A percentile compares a stretch with the other conserved stretches of the same genome.
Conservation (phyloP, 208 protist species). For the Leishmania gerbilli region DNA sequence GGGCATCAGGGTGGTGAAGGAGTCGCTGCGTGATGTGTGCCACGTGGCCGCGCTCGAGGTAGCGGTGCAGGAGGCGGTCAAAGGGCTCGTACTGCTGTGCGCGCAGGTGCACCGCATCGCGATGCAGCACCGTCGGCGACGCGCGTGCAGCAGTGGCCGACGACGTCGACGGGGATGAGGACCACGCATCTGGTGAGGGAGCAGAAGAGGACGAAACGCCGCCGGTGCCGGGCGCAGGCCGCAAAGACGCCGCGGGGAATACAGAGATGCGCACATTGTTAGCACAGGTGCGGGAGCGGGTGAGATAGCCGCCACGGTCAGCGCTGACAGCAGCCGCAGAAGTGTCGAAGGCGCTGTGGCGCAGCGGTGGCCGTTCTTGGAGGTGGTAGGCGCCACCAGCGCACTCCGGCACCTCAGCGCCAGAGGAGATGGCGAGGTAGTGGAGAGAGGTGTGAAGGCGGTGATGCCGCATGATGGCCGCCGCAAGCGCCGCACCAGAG, state of each 20-base stretch:
- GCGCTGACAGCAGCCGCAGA: neutral
- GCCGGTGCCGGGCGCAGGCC: neutral
- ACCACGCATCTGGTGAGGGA: neutral
- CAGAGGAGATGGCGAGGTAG: conserved; percentile 22
- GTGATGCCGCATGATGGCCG: conserved; percentile 25
- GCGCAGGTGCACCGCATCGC: conserved; percentile 23
- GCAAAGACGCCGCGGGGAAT: conserved; percentile 2
- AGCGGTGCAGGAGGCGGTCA: conserved; percentile 49
- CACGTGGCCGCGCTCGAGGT: conserved; percentile 58
- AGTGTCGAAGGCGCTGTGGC: neutral
- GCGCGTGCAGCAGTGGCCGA: neutral
- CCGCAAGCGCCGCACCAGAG: conserved; percentile 12
- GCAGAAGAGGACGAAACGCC: neutral
- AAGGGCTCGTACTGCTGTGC: conserved; percentile 62
- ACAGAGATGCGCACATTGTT: conserved; percentile 17
- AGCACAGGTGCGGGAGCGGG: conserved; percentile 20
- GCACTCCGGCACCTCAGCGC: conserved; percentile 29
- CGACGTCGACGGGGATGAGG: neutral
- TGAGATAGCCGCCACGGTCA: conserved; percentile 1
- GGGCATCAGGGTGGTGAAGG: conserved; percentile 65
- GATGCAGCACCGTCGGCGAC: conserved; percentile 13
- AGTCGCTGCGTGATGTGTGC: conserved; percentile 35
- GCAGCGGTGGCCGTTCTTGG: conserved; percentile 12
- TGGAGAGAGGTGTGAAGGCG: conserved; percentile 8
- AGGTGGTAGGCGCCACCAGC: conserved; percentile 26